These are phyloP conservation scores for Lenwebbia sp. DNA, from an alignment of 345 rosid species.

Conservation along the genomic window DNA sequence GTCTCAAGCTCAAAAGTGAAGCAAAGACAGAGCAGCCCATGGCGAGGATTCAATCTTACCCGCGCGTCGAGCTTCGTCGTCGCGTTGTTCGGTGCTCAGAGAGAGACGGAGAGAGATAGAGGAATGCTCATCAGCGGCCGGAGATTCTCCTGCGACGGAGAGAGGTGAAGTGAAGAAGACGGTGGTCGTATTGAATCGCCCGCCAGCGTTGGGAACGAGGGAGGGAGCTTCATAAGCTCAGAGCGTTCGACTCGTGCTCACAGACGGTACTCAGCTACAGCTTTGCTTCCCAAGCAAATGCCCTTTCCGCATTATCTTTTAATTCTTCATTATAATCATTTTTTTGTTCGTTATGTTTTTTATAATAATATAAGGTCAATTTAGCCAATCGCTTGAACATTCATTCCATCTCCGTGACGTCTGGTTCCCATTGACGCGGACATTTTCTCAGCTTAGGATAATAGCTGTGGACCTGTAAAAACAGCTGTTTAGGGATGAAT, in stretches of 20 bases:
- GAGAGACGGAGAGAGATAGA: background rate
- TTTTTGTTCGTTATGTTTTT: background rate
- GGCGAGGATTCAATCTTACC: background rate
- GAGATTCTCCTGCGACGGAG: background rate
- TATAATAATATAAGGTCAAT: background rate
- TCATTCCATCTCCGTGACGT: background rate
- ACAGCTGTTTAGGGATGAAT: background rate
- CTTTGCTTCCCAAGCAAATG: background rate
- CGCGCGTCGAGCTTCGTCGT: background rate
- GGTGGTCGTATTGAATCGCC: background rate
- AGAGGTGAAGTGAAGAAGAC: background rate
- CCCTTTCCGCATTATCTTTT: background rate
- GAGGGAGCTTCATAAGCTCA: background rate
- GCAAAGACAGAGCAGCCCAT: background rate
- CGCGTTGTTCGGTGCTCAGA: background rate
- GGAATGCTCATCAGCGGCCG: background rate
- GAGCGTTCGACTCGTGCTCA: accelerated
- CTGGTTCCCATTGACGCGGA: background rate
- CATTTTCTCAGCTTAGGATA: background rate
- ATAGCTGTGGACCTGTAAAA: accelerated
- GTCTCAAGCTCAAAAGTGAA: background rate
- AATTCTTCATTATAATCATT: background rate
- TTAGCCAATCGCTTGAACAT: background rate
- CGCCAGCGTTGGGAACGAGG: background rate
- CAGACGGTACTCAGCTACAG: background rate